Conservation (phyloP, 2,329 filamentous ascomycete genomes). For the Aureobasidium sp. region DNA sequence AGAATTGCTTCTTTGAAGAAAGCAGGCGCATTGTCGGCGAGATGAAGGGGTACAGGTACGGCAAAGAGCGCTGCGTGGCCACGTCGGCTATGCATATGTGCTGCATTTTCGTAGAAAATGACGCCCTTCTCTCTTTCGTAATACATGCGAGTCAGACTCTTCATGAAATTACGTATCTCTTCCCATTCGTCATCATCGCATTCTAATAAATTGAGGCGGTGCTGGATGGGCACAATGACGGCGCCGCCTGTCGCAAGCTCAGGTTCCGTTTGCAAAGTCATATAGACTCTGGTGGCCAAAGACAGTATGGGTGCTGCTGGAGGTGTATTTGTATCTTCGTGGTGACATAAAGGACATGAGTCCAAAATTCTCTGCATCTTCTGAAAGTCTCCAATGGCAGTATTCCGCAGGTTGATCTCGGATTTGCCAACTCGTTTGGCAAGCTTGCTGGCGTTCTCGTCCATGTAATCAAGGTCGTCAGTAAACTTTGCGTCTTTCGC, state of each 20-base stretch:
- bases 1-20: constrained; percentile 96
- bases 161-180: constrained; percentile 98
- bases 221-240: constrained; percentile 81
- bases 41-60: constrained; percentile 79
- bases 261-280: constrained; percentile 84
- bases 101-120: constrained; percentile 96
- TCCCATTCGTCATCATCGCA: constrained; percentile 99
- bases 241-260: constrained; percentile 78
- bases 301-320: constrained; percentile 81
- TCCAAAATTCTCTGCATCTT: constrained; percentile 83
- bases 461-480: constrained; percentile 91
- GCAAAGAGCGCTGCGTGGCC: constrained; percentile 79
- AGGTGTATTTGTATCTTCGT: constrained; percentile 72
- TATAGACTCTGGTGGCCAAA: constrained; percentile 74
- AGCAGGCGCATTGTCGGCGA: constrained; percentile 86
- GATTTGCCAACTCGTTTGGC: constrained; percentile 82
- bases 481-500: constrained; percentile 88
- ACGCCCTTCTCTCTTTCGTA: constrained; percentile 88
- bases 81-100: constrained; percentile 62
- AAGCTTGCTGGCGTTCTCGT: constrained; percentile 89
- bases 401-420: constrained; percentile 78
- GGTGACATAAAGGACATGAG: constrained; percentile 81
- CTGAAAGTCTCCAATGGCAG: constrained; percentile 80
- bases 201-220: constrained; percentile 84
- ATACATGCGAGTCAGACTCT: constrained; percentile 87